Conservation (phyloP, 1,284 basidiomycete genomes). For the Ganoderma lingzhi region DNA sequence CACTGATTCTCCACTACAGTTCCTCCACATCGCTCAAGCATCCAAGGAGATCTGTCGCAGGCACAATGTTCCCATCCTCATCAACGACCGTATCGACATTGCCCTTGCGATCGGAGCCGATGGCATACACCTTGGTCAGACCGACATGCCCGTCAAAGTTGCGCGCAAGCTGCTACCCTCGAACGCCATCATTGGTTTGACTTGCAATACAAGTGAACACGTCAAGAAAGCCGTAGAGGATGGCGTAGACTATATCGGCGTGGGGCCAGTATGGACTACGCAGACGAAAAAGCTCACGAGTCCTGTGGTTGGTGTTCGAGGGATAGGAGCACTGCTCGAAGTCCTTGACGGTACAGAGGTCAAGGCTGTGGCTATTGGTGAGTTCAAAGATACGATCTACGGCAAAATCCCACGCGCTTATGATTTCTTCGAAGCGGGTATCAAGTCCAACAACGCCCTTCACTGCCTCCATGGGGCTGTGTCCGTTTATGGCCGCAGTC, state of each 20-base stretch:
- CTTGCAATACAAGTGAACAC: conserved; percentile 77
- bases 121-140: conserved; percentile 93
- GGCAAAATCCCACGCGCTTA: neutral
- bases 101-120: conserved; percentile 80
- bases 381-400: conserved; percentile 28
- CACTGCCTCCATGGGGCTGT: conserved; percentile 77
- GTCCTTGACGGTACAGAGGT: conserved; percentile 69
- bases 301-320: conserved; percentile 67
- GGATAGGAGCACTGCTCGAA: conserved; percentile 71
- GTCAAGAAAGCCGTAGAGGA: conserved; percentile 63
- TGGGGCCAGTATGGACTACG: conserved; percentile 84
- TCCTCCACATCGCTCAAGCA: conserved; percentile 77
- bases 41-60: conserved; percentile 82
- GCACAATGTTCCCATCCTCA: conserved; percentile 87
- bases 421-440: conserved; percentile 66
- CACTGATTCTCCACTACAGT: conserved; percentile 52
- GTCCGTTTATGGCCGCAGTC: conserved; percentile 58
- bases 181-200: conserved; percentile 83
- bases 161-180: conserved; percentile 79
- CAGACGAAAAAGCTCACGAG: conserved; percentile 75
- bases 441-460: conserved; percentile 79
- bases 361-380: conserved; percentile 86
- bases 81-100: conserved; percentile 93
- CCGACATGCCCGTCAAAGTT: conserved; percentile 81
- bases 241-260: conserved; percentile 86